Evolutionary conservation across 2,329 filamentous ascomycete species (phyloP).

Genomic region (Colletotrichum sidae): DNA sequence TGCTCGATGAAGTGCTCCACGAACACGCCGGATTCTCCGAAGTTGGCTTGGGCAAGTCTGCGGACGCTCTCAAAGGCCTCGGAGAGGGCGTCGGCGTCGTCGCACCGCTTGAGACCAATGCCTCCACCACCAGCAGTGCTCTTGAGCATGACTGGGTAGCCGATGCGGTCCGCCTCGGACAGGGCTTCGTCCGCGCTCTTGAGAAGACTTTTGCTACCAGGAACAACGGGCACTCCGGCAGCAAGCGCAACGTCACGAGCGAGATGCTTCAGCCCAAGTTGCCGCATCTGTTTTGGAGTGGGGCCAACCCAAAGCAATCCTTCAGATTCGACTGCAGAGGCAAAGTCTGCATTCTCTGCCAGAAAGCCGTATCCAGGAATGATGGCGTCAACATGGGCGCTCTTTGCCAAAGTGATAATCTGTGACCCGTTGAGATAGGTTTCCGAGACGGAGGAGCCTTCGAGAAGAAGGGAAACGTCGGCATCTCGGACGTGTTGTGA

Average conservation of each 20-base stretch:
- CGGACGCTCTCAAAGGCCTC: slow-evolving; percentile 51
- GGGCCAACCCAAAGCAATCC: slow-evolving; percentile 73
- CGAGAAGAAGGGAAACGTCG: slow-evolving; percentile 73
- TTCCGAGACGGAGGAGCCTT: slow-evolving; percentile 54
- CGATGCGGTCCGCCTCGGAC: slow-evolving; percentile 43
- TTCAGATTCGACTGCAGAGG: slow-evolving; percentile 60
- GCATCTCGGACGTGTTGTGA: slow-evolving; percentile 78
- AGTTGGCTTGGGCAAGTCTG: slow-evolving; percentile 53
- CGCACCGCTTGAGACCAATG: slow-evolving; percentile 54
- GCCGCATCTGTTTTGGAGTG: slow-evolving; percentile 55
- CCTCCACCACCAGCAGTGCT: slow-evolving; percentile 61
- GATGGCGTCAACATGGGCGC: slow-evolving; percentile 64
- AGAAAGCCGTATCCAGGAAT: slow-evolving; percentile 77
- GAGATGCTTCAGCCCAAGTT: slow-evolving; percentile 52
- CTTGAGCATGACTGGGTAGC: slow-evolving; percentile 59
- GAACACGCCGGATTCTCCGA: slow-evolving; percentile 54
- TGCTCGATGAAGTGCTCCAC: slow-evolving; percentile 55
- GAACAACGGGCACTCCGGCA: slow-evolving; percentile 48
- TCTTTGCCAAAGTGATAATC: slow-evolving; percentile 64
- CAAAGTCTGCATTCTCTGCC: slow-evolving; percentile 72
- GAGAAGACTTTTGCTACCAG: slow-evolving; percentile 46
- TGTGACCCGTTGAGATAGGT: slow-evolving; percentile 77
- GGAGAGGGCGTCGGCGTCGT: slow-evolving; percentile 44
- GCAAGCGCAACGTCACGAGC: slow-evolving; percentile 48
- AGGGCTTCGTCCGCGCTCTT: slow-evolving; percentile 44